Evolutionary conservation across 2,329 filamentous ascomycete genomes (phyloP), one percentile per base, ranked within the genome.

Genomic region (Aspergillus sp.): DNA sequence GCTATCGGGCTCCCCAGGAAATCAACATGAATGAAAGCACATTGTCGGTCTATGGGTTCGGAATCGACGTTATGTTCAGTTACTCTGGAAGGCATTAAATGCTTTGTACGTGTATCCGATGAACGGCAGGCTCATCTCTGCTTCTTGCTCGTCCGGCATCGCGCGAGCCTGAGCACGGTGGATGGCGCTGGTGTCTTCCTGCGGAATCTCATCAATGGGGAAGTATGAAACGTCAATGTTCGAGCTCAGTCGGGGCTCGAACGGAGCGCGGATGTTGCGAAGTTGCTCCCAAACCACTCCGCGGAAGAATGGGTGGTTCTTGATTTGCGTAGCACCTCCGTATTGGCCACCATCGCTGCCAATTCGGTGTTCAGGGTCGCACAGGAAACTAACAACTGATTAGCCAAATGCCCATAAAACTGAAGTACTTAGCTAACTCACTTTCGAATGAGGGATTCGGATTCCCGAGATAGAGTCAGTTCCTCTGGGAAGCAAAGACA

Each of bases 151-250:
- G 7, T 78, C 74, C 44, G 81, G 81, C 59, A 82, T 78, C 50
- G 85, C 83, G 53, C 85, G 79, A 43, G 87, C 88, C 68, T 94
- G 87, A 19, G 87, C 87, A 65, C 88, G 86, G 61, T 95, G 79
- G 55, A 87, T 79, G 27, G 89, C 93, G 47, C 86, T 88, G 54
- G 89, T 95, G 67, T 96, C 90, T 46, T 89, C 91, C 74, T 97
- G 91, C 59, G 94, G 89, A 63, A 98, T 96, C 70, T 98, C 93
- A 64, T 98, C 93, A 44, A 89, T 96, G 7, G 93, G 93, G 82
- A 98, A 98, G 76, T 98, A 97, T 41, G 90, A 91, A 19, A 93
- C 95, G 65, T 98, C 93, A 60, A 95, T 86, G 67, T 93, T 93
- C 52, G 88, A 94, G 50, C 86, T 86, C 54, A 98, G 76, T 62